phyloP scores from a whole-genome alignment of 2,329 filamentous ascomycete species.

The Metarhizium anisopliae region DNA sequence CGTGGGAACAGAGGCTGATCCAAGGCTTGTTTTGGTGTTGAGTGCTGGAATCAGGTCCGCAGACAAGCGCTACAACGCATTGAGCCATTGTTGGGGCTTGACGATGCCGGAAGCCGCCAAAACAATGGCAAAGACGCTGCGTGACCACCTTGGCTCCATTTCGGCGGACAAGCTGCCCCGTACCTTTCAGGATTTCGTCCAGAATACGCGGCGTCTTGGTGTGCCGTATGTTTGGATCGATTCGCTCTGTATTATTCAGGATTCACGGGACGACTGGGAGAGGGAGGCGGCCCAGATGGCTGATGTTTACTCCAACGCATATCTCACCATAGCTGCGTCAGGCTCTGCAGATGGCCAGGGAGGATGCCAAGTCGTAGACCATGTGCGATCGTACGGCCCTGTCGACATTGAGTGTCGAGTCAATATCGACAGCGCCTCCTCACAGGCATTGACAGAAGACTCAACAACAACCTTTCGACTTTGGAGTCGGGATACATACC shows the following conservation, averaged over 20 bases:
- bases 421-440: neutral
- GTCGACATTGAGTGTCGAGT: conserved; percentile 1
- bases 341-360: neutral
- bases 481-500: conserved; percentile 1
- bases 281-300: conserved; percentile 10
- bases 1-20: neutral
- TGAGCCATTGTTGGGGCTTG: conserved; percentile 1
- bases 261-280: conserved; percentile 12
- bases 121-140: neutral
- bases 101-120: neutral
- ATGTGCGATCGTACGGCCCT: neutral
- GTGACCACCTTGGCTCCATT: neutral
- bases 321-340: conserved; percentile 4
- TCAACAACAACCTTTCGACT: neutral
- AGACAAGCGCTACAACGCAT: neutral
- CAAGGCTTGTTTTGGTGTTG: neutral
- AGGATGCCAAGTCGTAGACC: neutral
- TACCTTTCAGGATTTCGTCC: conserved; percentile 13
- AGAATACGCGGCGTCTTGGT: conserved; percentile 7
- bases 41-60: neutral
- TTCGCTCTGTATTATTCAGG: conserved; percentile 18
- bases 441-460: neutral
- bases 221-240: conserved; percentile 18
- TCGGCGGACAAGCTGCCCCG: conserved; percentile 2
- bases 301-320: conserved; percentile 10